These are phyloP conservation scores for Nemania sp. DNA, from an alignment of 2,329 filamentous ascomycete species.

Conservation along the genomic window DNA sequence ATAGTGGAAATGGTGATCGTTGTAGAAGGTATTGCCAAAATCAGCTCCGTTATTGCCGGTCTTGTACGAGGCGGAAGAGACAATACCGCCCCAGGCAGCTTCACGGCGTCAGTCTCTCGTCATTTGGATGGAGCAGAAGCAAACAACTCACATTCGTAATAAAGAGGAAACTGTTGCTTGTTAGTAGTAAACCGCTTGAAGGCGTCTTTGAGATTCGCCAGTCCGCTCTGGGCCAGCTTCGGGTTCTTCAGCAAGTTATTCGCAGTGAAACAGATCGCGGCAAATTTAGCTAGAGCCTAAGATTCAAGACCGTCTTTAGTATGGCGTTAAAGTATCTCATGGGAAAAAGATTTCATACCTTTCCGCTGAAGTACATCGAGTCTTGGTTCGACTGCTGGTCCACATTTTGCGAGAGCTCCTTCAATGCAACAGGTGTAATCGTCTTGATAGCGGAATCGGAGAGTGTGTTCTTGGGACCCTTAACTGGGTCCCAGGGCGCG, in stretches of 20 bases:
- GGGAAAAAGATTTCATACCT: conserved; percentile 59
- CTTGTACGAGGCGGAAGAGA: conserved; percentile 79
- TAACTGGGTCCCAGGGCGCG: conserved; percentile 76
- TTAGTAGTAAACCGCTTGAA: conserved; percentile 77
- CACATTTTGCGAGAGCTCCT: conserved; percentile 83
- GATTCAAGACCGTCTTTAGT: not conserved
- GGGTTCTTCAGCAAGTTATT: conserved; percentile 72
- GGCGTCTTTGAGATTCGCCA: conserved; percentile 72
- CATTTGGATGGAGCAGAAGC: not conserved
- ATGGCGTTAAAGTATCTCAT: not conserved
- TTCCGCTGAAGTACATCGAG: conserved; percentile 95
- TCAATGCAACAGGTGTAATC: conserved; percentile 72
- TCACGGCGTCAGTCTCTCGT: conserved; percentile 31
- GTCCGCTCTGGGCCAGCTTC: conserved; percentile 66
- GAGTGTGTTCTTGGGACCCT: conserved; percentile 61
- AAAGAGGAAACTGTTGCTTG: conserved; percentile 73
- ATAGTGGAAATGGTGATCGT: conserved; percentile 81
- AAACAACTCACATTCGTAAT: conserved; percentile 67
- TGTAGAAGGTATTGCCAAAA: conserved; percentile 92
- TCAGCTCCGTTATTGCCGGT: conserved; percentile 78
- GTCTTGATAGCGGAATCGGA: conserved; percentile 66
- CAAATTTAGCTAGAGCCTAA: conserved; percentile 80
- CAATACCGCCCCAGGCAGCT: conserved; percentile 82
- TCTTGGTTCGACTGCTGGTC: conserved; percentile 77
- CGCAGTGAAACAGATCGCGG: conserved; percentile 73